These are phyloP conservation scores for Verticillium tricorpus DNA, from an alignment of 2,329 filamentous ascomycete genomes.

Conservation along the genomic window DNA sequence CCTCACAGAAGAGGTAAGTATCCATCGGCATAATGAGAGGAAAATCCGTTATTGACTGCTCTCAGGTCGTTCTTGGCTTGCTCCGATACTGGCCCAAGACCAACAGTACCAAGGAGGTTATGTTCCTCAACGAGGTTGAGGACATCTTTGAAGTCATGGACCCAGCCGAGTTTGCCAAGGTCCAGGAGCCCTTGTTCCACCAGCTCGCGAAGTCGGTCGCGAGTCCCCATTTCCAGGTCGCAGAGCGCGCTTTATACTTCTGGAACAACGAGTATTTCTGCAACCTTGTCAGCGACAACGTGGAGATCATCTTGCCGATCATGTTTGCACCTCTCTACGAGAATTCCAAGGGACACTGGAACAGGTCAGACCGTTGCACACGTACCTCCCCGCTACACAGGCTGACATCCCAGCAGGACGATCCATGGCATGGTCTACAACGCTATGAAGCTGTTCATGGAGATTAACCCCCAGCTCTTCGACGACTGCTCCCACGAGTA, in stretches of 20 bases:
- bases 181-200: conserved; percentile 95
- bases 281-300: conserved; percentile 97
- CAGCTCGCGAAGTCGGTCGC: conserved; percentile 97
- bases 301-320: conserved; percentile 95
- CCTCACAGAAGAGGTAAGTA: conserved; percentile 84
- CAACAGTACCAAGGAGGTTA: conserved; percentile 99
- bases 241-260: conserved; percentile 95
- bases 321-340: conserved; percentile 99
- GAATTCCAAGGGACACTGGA: conserved; percentile 99
- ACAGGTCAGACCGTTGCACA: conserved; percentile 57
- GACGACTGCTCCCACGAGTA: conserved; percentile 99
- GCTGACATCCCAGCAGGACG: conserved; percentile 54
- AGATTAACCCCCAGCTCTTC: conserved; percentile 97
- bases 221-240: conserved; percentile 98
- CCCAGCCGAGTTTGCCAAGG: conserved; percentile 95
- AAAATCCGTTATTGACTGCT: conserved; percentile 2
- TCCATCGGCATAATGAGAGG: conserved; percentile 5
- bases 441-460: conserved; percentile 99
- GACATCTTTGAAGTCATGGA: conserved; percentile 99
- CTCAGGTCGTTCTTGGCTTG: conserved; percentile 83
- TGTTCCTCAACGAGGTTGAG: conserved; percentile 98
- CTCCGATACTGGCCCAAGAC: conserved; percentile 98
- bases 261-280: conserved; percentile 99
- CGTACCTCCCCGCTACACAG: too few relatives aligned
- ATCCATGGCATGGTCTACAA: conserved; percentile 99